Evolutionary conservation across 2,329 filamentous ascomycete genomes (phyloP), one percentile per base, ranked within the genome.

Genomic region (Penicillium sp.): DNA sequence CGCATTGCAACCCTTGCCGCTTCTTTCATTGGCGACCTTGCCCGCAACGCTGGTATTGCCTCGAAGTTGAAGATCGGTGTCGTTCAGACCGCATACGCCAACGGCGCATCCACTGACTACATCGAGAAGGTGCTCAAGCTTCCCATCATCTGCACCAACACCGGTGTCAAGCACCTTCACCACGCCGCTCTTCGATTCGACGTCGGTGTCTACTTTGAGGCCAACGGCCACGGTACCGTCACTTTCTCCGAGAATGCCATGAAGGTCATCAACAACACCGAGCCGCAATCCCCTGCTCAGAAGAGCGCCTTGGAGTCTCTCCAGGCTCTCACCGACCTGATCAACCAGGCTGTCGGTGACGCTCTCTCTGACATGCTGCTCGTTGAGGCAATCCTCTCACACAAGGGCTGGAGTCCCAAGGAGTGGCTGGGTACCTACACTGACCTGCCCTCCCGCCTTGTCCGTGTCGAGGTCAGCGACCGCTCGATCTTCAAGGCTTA

Each of bases 311-410:
- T 98, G 14, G 90, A 96, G 54, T 92, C 88, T 9, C 87, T 99
- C 1, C 83, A 85, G 53, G 93, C 92, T 11, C 84, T 96, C 53
- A 89, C 89, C 50, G 91, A 97, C 67, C 84, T 99, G 62, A 96
- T 99, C 81, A 99, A 99, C 82, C 95, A 99, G 80, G 95, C 95
- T 1, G 93, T 98, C 47, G 95, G 95, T 53, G 95, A 99, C 72
- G 95, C 95, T 47, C 85, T 99, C 56, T 96, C 92, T 1, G 95
- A 99, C 77, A 90, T 97, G 84, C 85, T 99, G 46, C 87, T 99
- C 70, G 93, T 98, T 39, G 95, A 99, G 77, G 91, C 93, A 33
- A 95, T 98, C 65, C 88, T 99, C 42, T 93, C 95, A 7, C 92
- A 98, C 84, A 98, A 97, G 81, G 84, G 83, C 65, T 99, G 93